Percentiles rank a stretch among this genome's conserved stretches.
Evolutionary conservation across 202 grass and related monocot species (phyloP).

Genomic region (Thinopyrum obtusiflorum): DNA sequence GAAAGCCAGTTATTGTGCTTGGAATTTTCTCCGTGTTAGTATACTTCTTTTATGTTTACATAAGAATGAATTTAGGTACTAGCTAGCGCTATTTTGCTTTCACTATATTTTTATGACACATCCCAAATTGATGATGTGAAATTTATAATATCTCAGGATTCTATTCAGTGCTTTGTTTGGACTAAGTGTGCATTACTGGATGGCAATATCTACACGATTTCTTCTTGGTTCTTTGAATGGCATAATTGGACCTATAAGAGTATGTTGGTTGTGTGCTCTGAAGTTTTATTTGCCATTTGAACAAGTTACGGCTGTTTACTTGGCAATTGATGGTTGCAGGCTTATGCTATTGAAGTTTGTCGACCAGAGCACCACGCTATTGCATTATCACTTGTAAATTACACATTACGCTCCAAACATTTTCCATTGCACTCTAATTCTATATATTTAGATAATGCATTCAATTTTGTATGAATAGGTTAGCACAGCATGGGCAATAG

Average conservation of each 20-base stretch:
- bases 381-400: slow-evolving; percentile 60
- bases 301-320: slow-evolving; percentile 6
- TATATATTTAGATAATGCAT: not conserved
- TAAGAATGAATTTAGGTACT: not conserved
- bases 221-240: slow-evolving; percentile 63
- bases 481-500: slow-evolving; percentile 46
- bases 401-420: not conserved
- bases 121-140: not conserved
- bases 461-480: slow-evolving; percentile 38
- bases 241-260: slow-evolving; percentile 62
- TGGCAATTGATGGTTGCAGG: slow-evolving; percentile 30
- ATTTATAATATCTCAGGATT: slow-evolving; percentile 39
- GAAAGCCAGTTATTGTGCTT: slow-evolving; percentile 63
- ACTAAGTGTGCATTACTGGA: slow-evolving; percentile 60
- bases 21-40: slow-evolving; percentile 49
- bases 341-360: slow-evolving; percentile 69
- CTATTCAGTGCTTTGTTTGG: slow-evolving; percentile 69
- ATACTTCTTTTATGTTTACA: not conserved
- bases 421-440: not conserved
- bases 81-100: not conserved
- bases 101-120: not conserved
- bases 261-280: not conserved
- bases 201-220: slow-evolving; percentile 54
- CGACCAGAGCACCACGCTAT: slow-evolving; percentile 56
- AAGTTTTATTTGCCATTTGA: not conserved